Evolutionary conservation across 169 alveolate species (phyloP), one percentile per base, ranked within the genome.

Genomic region (Ophryocystis elektroscirrha): DNA sequence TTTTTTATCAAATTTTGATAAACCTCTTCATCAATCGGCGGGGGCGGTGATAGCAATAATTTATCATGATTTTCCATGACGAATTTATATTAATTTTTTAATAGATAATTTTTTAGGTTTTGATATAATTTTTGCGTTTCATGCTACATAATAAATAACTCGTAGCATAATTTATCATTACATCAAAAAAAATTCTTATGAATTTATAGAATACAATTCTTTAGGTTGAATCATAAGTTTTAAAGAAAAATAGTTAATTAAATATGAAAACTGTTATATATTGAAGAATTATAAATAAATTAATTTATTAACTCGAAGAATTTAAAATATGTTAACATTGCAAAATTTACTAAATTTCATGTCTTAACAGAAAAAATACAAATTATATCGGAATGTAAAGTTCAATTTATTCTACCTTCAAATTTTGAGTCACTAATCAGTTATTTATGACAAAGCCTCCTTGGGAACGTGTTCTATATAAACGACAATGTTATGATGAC

Each of bases 321-420:
- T 20, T 30, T 49, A 19, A 19, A 24, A 28, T 22, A 28, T 22
- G 1, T 49, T 49, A 39, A 35, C 9, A 38, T 28, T n/a, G n/a
- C n/a, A n/a, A n/a, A 23, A 39, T 49, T 49, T 49, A 26, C 22
- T 28, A 49, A 49, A 26, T 49, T 18, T 20, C 38, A 38, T 39
- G 36, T 39, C 15, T 32, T 30, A 49, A 48, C 37, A 30, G 2
- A 48, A 20, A 25, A 47, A 48, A 48, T 12, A 48, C 2, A 44
- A 44, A 44, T 44, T 7, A 44, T 28, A 12, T 44, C 27, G 3
- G 30, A 44, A 44, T 28, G 12, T 28, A 44, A 44, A 44, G 30
- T 18, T n/a, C 27, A n/a, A 44, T 44, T 7, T 28, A n/a, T 36
- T 24, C 12, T 26, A 42, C 25, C 25, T 12, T 26, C 2, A 6